Evolutionary conservation across 78 protist genomes (phyloP).

Genomic region (Dictyostelium purpureum): DNA sequence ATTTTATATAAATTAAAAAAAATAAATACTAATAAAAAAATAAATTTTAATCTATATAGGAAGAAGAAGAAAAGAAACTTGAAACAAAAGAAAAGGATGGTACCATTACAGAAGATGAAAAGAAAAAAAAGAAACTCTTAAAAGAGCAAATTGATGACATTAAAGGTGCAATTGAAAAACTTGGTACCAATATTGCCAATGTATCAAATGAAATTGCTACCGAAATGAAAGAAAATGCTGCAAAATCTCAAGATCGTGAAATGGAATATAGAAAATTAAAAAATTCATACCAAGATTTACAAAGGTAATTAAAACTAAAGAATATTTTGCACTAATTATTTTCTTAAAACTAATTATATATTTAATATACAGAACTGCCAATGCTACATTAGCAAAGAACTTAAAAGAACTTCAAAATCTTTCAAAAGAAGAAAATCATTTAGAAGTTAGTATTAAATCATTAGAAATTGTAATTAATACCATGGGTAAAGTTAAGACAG

Average conservation of each 20-base stretch:
- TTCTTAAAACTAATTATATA: too few species aligned
- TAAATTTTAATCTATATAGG: too few species aligned
- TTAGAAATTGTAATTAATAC: not conserved
- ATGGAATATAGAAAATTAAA: not conserved
- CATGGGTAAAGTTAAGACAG: not conserved
- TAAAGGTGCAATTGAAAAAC: not conserved
- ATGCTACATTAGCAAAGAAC: not conserved
- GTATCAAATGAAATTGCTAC: not conserved
- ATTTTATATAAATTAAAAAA: too few species aligned
- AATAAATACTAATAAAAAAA: too few species aligned
- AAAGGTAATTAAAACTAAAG: too few species aligned
- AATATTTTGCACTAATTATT: too few species aligned
- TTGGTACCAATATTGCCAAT: not conserved
- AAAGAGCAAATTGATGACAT: not conserved
- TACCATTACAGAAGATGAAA: not conserved
- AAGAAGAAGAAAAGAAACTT: not conserved
- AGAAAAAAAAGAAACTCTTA: not conserved
- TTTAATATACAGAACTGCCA: slow-evolving; percentile 8
- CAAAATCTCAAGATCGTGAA: not conserved
- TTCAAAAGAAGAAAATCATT: not conserved
- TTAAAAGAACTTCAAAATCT: not conserved
- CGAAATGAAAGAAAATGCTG: not conserved
- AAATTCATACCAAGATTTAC: not conserved
- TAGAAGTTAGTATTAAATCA: not conserved
- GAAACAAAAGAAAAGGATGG: not conserved